Evolutionary conservation across 2,329 filamentous ascomycete genomes (phyloP), one percentile per base, ranked within the genome.

Genomic region (Elsinoe arachidis): DNA sequence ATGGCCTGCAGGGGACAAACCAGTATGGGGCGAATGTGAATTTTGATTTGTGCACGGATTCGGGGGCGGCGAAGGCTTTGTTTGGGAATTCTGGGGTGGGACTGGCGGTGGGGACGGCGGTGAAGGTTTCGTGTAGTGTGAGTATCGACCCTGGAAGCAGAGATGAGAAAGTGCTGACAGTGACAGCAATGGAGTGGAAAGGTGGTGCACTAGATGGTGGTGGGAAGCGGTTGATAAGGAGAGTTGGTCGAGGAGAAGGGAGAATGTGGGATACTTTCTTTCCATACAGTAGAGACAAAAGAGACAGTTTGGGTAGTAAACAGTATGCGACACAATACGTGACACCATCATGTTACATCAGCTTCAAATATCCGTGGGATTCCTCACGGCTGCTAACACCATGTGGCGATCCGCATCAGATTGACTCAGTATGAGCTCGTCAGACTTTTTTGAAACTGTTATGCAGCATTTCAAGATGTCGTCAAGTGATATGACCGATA

Each of bases 11-110:
- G 10, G 66, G 64, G 2, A 68, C 68, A 2, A 73, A 73, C 60
- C 68, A 65, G 62, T 56, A 59, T 41, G 72, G 72, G 4, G 71
- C 68, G 6, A 69, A 72, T 41, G 64, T 73, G 52, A 71, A 74
- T 63, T 73, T 74, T 61, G 70, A 74, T 56, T 64, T 73, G 34
- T 74, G 72, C 65, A 68, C 64, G 19, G 72, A 74, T 57, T 66
- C 65, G 10, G 70, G 68, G 11, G 72, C 72, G 6, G 64, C 63
- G 12, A 61, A 53, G 6, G 72, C 72, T 2, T 62, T 75, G 52
- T 74, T 75, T 55, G 67, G 65, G 1, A 62, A 60, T 43, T 60
- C 58, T 26, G 65, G 66, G 7, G 64, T 67, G n/a, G 67, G 68
- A 0, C 57, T 70, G 54, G 68, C 65, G 7, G 59, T 67, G n/a